Evolutionary conservation across 768 basidiomycete genomes (phyloP).

Genomic region (Suillus lakei): DNA sequence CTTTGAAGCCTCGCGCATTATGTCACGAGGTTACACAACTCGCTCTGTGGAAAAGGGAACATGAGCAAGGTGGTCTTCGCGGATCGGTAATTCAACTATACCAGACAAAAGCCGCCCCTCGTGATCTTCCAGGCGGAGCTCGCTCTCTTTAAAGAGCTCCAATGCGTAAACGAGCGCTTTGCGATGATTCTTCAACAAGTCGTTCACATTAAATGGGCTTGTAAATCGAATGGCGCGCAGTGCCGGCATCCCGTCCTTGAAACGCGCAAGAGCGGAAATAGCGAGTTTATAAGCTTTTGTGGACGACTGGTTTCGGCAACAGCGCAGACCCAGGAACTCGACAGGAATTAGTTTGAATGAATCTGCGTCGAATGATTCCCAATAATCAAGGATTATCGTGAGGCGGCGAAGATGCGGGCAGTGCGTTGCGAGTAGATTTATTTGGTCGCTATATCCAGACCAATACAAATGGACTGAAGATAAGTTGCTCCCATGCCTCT

Average conservation of each 20-base stretch:
- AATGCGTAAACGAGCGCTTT: conserved; percentile 17
- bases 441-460: background rate
- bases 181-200: conserved; percentile 22
- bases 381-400: conserved; percentile 14
- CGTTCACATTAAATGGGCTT: conserved; percentile 17
- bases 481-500: conserved; percentile 23
- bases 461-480: background rate
- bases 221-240: conserved; percentile 26
- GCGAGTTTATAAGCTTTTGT: background rate
- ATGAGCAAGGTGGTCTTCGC: background rate
- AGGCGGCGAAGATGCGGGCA: conserved; percentile 26
- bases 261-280: conserved; percentile 17
- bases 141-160: background rate
- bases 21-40: background rate
- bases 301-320: background rate
- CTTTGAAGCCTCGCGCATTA: background rate
- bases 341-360: conserved; percentile 17
- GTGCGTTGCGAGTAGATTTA: conserved; percentile 14
- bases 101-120: conserved; percentile 26
- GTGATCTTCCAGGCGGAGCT: conserved; percentile 29
- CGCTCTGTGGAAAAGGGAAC: background rate
- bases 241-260: conserved; percentile 20
- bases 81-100: conserved; percentile 2
- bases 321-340: conserved; percentile 21
- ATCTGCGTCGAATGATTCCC: background rate